These are phyloP conservation scores for Paracoccidioides lutzii DNA, from an alignment of 2,329 filamentous ascomycete genomes.

Conservation along the genomic window DNA sequence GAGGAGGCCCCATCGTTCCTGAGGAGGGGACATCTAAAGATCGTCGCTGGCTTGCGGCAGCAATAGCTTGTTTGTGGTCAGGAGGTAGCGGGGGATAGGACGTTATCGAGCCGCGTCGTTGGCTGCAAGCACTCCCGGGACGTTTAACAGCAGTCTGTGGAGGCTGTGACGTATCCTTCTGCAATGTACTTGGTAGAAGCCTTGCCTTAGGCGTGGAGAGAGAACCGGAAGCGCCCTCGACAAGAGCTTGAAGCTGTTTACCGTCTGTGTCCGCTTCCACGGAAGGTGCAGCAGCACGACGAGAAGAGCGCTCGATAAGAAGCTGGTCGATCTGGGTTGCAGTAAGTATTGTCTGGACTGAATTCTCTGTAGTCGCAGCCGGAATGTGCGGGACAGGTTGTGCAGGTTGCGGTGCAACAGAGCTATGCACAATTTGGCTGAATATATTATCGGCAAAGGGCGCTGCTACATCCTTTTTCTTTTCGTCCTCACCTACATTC, in stretches of 20 bases:
- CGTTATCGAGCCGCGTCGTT: conserved; percentile 34
- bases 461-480: background rate
- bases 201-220: conserved; percentile 27
- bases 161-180: conserved; percentile 18
- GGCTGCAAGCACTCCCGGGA: conserved; percentile 62
- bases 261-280: conserved; percentile 2
- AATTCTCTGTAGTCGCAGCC: conserved; percentile 50
- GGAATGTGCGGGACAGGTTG: conserved; percentile 11
- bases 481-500: background rate
- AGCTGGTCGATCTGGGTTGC: conserved; percentile 67
- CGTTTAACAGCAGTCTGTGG: conserved; percentile 35
- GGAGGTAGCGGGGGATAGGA: conserved; percentile 60
- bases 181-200: conserved; percentile 20
- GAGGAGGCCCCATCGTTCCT: conserved; percentile 67
- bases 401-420: background rate
- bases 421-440: conserved; percentile 1
- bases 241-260: conserved; percentile 6
- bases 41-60: conserved; percentile 55
- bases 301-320: conserved; percentile 41
- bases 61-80: conserved; percentile 75
- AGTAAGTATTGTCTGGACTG: conserved; percentile 75
- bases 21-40: conserved; percentile 29
- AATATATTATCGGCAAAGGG: background rate
- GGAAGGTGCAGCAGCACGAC: conserved; percentile 20
- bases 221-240: conserved; percentile 16